Percentiles rank a stretch among this genome's conserved stretches.
These are phyloP conservation scores for Mycena galericulata DNA, from an alignment of 768 basidiomycete genomes.

Conservation along the genomic window DNA sequence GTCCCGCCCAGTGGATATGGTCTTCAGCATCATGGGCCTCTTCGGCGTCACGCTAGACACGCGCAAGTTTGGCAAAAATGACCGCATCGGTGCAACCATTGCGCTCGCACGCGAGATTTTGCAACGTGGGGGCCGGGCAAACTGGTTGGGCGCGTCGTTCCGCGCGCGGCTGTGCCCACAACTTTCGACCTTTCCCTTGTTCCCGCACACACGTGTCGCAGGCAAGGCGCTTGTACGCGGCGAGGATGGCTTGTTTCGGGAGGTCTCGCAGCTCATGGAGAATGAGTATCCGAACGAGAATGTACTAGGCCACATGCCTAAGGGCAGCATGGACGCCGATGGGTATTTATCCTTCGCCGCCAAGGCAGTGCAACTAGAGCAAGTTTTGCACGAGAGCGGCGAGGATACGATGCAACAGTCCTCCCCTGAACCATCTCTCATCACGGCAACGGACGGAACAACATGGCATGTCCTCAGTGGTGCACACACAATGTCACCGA, in stretches of 20 bases:
- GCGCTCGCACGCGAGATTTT: background rate
- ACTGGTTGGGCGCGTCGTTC: background rate
- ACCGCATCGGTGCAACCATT: background rate
- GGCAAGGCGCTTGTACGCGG: background rate
- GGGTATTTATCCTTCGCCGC: no score
- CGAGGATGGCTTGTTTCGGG: background rate
- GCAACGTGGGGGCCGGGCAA: background rate
- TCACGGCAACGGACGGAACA: no score
- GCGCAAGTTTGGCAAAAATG: background rate
- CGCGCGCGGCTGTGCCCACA: background rate
- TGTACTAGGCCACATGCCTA: no score
- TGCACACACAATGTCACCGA: no score
- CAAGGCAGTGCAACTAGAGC: no score
- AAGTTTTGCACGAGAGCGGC: no score
- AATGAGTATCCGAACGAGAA: background rate
- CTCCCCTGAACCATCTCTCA: no score
- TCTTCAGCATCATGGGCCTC: conserved; percentile 8
- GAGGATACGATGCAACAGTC: no score
- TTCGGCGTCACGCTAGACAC: background rate
- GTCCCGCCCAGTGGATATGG: conserved; percentile 1
- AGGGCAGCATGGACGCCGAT: background rate
- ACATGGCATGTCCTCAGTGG: no score
- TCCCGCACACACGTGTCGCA: background rate
- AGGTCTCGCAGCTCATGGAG: background rate
- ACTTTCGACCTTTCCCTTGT: background rate